Evolutionary conservation across 192 early-diverging fungal genomes (phyloP), one percentile per base, ranked within the genome.

Genomic region (Phlyctochytrium bullatum): DNA sequence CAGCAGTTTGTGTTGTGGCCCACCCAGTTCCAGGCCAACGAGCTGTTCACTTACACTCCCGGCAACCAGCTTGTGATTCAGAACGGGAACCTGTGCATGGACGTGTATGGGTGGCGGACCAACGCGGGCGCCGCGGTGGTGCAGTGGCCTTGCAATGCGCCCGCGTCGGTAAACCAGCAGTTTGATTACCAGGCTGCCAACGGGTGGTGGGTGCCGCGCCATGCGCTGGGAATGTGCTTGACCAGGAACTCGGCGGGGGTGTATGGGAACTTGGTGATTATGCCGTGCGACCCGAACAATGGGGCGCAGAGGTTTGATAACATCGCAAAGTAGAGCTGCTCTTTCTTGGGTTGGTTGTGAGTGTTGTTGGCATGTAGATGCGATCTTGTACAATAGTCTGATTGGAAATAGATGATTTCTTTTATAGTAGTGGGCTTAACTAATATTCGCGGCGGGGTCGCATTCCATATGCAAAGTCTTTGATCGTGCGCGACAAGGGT

Each of bases 261-360:
- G 40, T 47, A 47, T 47, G 40, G 40, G 40, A 6, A 14, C 10
- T 47, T 47, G 40, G 40, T 47, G 40, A 47, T 47, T 20, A 6
- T 14, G 20, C 40, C 40, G 6, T 47, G 40, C 40, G 40, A 47
- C 20, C 10, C 10, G 40, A 20, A 6, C 40, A 47, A 47, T 47
- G 6, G 40, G 40, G 40, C 40, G 40, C 40, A 47, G 20, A 47
- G 40, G 40, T 47, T 47, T 47, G 40, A 47, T 47, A 47, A 47
- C 20, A 20, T 47, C 20, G 40, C 40, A 47, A 47, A 47, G 40
- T 47, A n/a, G n/a, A n/a, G n/a, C n/a, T n/a, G n/a, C n/a, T n/a
- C n/a, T n/a, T n/a, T n/a, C n/a, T n/a, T n/a, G n/a, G n/a, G n/a
- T n/a, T n/a, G n/a, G n/a, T n/a, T n/a, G n/a, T n/a, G n/a, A n/a